phyloP scores from a whole-genome alignment of 1,284 basidiomycete species.

The Filobasidium uniguttulatum region DNA sequence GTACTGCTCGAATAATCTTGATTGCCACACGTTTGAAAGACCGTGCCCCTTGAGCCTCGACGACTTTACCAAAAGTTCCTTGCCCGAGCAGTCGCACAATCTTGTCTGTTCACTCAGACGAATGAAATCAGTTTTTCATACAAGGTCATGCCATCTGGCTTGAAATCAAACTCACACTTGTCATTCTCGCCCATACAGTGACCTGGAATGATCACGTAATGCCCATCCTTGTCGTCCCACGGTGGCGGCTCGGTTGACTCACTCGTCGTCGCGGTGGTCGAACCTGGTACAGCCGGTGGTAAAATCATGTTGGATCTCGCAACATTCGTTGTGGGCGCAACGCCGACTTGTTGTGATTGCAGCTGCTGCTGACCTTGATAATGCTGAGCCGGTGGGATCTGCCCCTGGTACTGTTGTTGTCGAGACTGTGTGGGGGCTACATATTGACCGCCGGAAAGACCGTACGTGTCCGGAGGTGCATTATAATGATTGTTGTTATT shows the following conservation, averaged over 20 bases:
- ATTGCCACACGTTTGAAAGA: constrained; percentile 70
- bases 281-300: constrained; percentile 2
- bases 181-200: constrained; percentile 10
- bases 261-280: constrained; percentile 2
- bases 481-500: no score
- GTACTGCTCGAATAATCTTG: constrained; percentile 95
- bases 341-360: not conserved
- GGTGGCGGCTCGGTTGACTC: constrained; percentile 29
- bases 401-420: no score
- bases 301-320: constrained; percentile 1
- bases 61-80: constrained; percentile 98
- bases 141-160: no score
- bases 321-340: not conserved
- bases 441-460: no score
- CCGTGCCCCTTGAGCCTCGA: constrained; percentile 76
- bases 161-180: constrained; percentile 8
- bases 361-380: constrained; percentile 5
- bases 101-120: constrained; percentile 47
- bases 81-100: constrained; percentile 84
- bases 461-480: no score
- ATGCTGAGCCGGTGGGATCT: no score
- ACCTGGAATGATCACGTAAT: constrained; percentile 80
- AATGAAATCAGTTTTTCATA: not conserved
- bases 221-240: constrained; percentile 88
- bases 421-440: no score